Evolutionary conservation across 2,329 filamentous ascomycete species (phyloP), one percentile per base, ranked within the genome.

Genomic region (Ophiostoma montium): DNA sequence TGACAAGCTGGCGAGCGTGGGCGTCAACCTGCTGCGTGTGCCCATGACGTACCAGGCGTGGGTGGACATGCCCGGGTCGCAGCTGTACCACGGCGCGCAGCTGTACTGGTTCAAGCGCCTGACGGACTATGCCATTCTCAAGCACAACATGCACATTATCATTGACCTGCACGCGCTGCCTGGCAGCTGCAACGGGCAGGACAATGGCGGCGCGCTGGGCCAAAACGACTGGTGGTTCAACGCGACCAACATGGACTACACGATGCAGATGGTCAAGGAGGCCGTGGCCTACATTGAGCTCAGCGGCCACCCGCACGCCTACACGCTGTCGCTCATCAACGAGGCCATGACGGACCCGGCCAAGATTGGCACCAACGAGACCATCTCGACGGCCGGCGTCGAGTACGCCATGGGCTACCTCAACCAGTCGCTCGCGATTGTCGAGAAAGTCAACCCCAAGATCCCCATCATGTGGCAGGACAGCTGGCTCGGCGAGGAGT

Each of bases 211-310:
- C 30, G 44, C 19, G 1, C 0, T 47, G 1, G 44, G 44, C 30
- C 44, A 50, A 44, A 43, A 47, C 43, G 5, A 50, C 44, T 50
- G 49, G 49, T 50, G 49, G 49, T 38, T 31, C 49, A 50, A 50
- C 44, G 15, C 35, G 44, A 50, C 49, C 49, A 50, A 50, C 43
- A 19, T 50, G 30, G 49, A 50, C 21, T 50, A 50, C 49, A 43
- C 19, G 13, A 35, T 50, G 18, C 16, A 47, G 41, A 19, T 50
- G 49, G 44, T 50, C 21, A 30, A 43, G 3, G 19, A 35, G 19
- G 49, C 44, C n/a, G 46, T 43, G 3, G n/a, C 42, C 19, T 50
- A 47, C 44, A 47, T 50, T 9, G 4, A 47, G 31, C 0, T 19
- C 36, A 47, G 44, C 43, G 36, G 41, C 36, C 49, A 50, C 44